Percentiles rank a stretch among this genome's conserved stretches.
Evolutionary conservation across 2,329 filamentous ascomycete genomes (phyloP).

Genomic region (Ophiostoma sp.): DNA sequence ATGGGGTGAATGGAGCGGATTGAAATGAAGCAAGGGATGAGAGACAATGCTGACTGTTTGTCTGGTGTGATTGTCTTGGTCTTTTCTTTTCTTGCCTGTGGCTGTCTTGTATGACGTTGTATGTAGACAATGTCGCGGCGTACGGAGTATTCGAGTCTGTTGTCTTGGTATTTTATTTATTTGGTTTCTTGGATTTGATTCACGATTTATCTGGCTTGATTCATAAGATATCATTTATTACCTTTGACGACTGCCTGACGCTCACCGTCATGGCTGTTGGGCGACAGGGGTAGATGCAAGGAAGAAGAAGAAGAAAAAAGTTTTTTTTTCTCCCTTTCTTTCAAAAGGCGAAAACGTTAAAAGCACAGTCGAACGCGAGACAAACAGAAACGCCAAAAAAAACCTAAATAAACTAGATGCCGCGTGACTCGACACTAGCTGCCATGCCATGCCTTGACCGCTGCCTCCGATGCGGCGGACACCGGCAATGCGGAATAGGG

Average conservation of each 20-base stretch:
- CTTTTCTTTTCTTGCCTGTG: too few relatives aligned
- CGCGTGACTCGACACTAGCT: conserved; percentile 14
- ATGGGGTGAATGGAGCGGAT: background rate
- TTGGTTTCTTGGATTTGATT: too few relatives aligned
- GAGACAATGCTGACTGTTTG: conserved; percentile 11
- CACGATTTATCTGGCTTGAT: too few relatives aligned
- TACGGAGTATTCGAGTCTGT: too few relatives aligned
- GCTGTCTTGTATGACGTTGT: background rate
- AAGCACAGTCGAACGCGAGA: background rate
- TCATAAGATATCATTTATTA: too few relatives aligned
- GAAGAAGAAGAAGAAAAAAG: too few relatives aligned
- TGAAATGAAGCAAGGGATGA: conserved; percentile 1
- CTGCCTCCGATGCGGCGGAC: background rate
- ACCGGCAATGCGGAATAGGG: background rate
- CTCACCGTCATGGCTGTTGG: too few relatives aligned
- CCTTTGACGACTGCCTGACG: too few relatives aligned
- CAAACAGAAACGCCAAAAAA: background rate
- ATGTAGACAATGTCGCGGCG: too few relatives aligned
- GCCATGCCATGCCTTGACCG: conserved; percentile 3
- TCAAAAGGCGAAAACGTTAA: background rate
- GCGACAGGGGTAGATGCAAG: too few relatives aligned
- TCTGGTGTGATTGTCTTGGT: background rate
- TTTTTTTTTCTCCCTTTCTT: too few relatives aligned
- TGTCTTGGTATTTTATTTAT: too few relatives aligned
- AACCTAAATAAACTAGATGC: background rate